Conservation (phyloP, 345 rosid genomes). For the Stellera chamaejasme region DNA sequence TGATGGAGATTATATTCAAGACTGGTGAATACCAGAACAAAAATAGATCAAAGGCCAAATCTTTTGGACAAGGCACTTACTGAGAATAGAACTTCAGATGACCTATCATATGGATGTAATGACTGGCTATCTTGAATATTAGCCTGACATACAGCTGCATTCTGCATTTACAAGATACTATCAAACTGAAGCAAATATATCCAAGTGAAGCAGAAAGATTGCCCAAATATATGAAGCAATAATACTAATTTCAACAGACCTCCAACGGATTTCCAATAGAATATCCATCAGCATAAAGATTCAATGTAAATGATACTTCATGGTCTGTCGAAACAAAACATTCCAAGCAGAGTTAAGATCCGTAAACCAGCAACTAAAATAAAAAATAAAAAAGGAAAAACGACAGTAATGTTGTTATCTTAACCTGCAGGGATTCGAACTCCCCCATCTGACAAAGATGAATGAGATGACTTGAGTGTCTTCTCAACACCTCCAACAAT, state of each 20-base stretch:
- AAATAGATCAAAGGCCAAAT: background rate
- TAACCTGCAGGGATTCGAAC: constrained; percentile 28
- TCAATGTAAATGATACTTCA: constrained; percentile 69
- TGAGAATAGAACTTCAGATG: constrained; percentile 77
- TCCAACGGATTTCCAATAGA: constrained; percentile 62
- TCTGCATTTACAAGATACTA: constrained; percentile 23
- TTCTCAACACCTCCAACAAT: constrained; percentile 19
- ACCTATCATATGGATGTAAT: constrained; percentile 78
- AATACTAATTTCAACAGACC: constrained; percentile 37
- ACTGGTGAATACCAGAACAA: background rate
- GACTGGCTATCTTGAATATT: constrained; percentile 53
- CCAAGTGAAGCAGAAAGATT: constrained; percentile 3
- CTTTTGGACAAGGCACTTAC: constrained; percentile 29
- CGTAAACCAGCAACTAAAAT: constrained; percentile 7
- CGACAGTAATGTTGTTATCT: background rate
- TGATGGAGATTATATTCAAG: background rate
- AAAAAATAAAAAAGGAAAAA: constrained; percentile 1
- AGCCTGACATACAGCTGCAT: constrained; percentile 34
- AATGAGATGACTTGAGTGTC: constrained; percentile 20
- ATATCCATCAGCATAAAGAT: constrained; percentile 75
- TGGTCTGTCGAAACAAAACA: constrained; percentile 38
- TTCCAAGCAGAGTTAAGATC: constrained; percentile 1
- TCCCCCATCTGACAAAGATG: constrained; percentile 24
- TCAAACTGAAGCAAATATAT: constrained; percentile 9
- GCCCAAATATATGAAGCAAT: background rate